phyloP scores from a whole-genome alignment of 306 rosid species.

The Acacia acuminata region DNA sequence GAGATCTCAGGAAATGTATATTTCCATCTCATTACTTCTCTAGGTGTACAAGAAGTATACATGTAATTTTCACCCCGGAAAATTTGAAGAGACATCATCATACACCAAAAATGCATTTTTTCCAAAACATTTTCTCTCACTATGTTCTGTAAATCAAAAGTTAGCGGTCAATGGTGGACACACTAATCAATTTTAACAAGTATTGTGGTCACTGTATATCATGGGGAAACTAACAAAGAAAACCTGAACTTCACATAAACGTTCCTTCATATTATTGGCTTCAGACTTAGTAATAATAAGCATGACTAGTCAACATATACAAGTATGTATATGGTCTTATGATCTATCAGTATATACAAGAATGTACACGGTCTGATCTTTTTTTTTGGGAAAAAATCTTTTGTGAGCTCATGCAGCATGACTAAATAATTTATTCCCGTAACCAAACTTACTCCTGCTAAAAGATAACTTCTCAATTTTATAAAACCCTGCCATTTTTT shows the following conservation, averaged over 20 bases:
- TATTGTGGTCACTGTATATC: neutral
- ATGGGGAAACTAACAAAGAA: neutral
- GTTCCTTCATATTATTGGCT: neutral
- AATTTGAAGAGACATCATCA: neutral
- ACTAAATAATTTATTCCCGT: neutral
- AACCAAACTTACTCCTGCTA: neutral
- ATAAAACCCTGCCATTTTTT: neutral
- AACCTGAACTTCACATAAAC: neutral
- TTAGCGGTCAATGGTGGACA: neutral
- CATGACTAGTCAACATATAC: neutral
- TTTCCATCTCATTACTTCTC: neutral
- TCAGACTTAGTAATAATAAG: neutral
- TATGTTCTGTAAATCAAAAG: neutral
- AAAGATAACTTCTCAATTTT: neutral
- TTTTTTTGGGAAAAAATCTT: no score
- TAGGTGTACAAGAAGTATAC: neutral
- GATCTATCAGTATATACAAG: neutral
- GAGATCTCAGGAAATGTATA: neutral
- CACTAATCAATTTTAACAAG: neutral
- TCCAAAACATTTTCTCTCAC: neutral
- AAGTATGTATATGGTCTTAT: neutral
- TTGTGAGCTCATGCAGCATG: neutral
- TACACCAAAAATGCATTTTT: neutral
- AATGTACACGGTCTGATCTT: neutral
- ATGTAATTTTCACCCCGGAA: neutral